These are phyloP conservation scores for Fraxinus nigra DNA, from an alignment of 305 asterid genomes.

Conservation along the genomic window DNA sequence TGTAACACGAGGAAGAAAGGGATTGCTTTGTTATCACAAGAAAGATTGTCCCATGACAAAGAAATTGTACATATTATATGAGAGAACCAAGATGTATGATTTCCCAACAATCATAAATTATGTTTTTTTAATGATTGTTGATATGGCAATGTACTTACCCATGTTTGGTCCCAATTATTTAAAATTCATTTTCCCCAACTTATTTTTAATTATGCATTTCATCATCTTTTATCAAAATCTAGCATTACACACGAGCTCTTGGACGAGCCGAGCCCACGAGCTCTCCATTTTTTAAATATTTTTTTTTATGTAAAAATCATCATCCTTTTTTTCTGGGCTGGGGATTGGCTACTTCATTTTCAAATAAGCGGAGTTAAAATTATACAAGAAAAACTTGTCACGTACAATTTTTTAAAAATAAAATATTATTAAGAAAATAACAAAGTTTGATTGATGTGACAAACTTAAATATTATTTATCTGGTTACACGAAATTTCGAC, in stretches of 20 bases:
- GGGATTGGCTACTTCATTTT: not conserved
- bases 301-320: not conserved
- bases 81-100: not conserved
- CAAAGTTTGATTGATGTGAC: not conserved
- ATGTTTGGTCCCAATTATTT: not conserved
- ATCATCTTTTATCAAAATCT: not conserved
- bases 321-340: too few species aligned
- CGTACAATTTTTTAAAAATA: too few species aligned
- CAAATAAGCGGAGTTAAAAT: too few species aligned
- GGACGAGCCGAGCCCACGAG: not conserved
- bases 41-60: constrained; percentile 20
- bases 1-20: constrained; percentile 38
- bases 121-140: too few species aligned
- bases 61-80: not conserved
- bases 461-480: too few species aligned
- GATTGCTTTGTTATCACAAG: constrained; percentile 35
- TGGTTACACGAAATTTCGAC: not conserved
- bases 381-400: too few species aligned
- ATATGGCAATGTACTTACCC: not conserved
- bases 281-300: not conserved
- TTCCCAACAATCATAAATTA: too few species aligned
- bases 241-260: too few species aligned
- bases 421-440: too few species aligned
- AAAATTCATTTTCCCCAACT: not conserved
- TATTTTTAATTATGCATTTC: too few species aligned